Percentiles rank a stretch among this genome's conserved stretches.
phyloP scores from a whole-genome alignment of 2,329 filamentous ascomycete genomes.

The Alternaria alternata region DNA sequence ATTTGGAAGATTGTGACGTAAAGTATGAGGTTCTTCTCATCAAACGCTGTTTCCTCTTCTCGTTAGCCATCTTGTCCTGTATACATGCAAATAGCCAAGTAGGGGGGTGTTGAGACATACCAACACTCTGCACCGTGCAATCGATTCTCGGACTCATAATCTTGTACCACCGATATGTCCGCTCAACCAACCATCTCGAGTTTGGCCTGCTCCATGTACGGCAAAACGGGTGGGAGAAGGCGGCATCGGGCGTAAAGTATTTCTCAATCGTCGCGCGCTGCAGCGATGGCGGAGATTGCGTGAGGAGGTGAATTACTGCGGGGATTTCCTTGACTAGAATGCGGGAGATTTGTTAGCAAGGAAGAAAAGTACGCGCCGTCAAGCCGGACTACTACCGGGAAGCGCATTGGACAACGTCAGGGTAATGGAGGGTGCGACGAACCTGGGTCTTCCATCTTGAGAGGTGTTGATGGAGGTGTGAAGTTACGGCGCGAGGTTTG shows the following conservation, averaged over 20 bases:
- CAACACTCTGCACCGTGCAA: slow-evolving; percentile 69
- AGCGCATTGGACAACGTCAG: not conserved
- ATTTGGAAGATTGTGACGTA: slow-evolving; percentile 78
- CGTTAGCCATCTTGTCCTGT: not conserved
- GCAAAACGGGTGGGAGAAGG: slow-evolving; percentile 82
- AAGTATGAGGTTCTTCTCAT: slow-evolving; percentile 70
- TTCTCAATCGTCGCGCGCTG: slow-evolving; percentile 71
- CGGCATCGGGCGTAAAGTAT: slow-evolving; percentile 77
- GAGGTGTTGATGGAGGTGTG: not conserved
- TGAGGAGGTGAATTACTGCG: slow-evolving; percentile 72
- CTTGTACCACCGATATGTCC: slow-evolving; percentile 78
- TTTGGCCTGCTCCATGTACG: slow-evolving; percentile 67
- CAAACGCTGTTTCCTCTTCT: slow-evolving; percentile 64
- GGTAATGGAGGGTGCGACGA: not conserved
- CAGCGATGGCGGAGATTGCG: slow-evolving; percentile 69
- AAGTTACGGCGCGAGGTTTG: not conserved
- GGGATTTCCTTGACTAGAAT: slow-evolving; percentile 65
- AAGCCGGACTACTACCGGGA: not conserved
- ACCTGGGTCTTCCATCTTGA: slow-evolving; percentile 36
- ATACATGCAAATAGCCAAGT: not conserved
- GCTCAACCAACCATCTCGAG: slow-evolving; percentile 71
- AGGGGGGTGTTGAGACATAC: slow-evolving; percentile 45
- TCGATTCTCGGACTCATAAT: slow-evolving; percentile 79
- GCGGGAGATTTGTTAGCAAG: no score
- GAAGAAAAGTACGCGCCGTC: no score